Conservation (phyloP, 352 stramenopile species). For the Globisporangium radiosum region DNA sequence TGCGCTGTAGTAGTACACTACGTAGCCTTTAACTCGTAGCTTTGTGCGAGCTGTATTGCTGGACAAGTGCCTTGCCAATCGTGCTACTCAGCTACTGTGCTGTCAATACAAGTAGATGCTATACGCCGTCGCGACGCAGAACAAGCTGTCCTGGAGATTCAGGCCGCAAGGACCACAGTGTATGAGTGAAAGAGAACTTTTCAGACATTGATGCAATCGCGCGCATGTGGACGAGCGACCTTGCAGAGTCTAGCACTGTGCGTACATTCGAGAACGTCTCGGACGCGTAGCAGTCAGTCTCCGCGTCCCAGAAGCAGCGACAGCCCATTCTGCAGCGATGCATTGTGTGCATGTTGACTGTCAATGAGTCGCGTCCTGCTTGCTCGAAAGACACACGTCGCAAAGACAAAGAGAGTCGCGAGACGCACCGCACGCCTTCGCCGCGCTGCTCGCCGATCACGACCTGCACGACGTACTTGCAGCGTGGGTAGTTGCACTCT, state of each 20-base stretch:
- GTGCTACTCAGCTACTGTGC: neutral
- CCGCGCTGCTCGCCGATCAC: slow-evolving; percentile 87
- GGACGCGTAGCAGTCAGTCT: slow-evolving; percentile 86
- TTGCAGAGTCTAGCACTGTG: neutral
- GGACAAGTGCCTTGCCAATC: no score
- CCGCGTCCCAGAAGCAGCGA: slow-evolving; percentile 87
- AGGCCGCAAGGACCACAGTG: neutral
- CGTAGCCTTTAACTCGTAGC: no score
- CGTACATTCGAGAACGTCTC: slow-evolving; percentile 87
- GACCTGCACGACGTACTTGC: slow-evolving; percentile 90
- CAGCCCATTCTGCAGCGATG: slow-evolving; percentile 66
- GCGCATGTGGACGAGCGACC: no score
- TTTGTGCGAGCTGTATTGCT: no score
- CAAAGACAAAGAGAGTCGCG: neutral
- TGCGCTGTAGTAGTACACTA: neutral
- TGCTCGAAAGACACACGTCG: no score
- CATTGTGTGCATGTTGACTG: no score
- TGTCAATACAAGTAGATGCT: slow-evolving; percentile 84
- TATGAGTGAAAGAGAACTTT: neutral
- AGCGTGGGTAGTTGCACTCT: slow-evolving; percentile 72
- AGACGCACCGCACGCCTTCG: slow-evolving; percentile 64
- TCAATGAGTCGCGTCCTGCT: no score
- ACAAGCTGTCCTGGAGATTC: slow-evolving; percentile 73
- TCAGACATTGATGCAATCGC: neutral
- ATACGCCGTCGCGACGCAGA: slow-evolving; percentile 86